Conservation (phyloP, 1,139 yeast species). For the Casaregolazyma lundiana region DNA sequence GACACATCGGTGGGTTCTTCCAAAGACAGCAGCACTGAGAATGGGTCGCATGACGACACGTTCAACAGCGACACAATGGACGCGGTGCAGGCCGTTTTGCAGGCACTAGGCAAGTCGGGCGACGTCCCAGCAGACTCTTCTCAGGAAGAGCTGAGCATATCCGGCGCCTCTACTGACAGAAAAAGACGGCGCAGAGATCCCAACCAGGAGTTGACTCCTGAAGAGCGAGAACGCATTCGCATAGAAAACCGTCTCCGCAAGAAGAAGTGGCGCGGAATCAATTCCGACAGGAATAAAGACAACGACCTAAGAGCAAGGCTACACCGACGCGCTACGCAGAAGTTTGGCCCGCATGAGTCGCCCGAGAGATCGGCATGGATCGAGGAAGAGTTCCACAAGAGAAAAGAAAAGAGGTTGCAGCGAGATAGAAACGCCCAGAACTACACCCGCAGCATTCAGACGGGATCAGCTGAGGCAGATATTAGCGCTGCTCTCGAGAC, state of each 20-base stretch:
- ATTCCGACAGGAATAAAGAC: conserved; percentile 77
- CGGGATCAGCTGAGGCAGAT: conserved; percentile 10
- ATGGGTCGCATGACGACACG: conserved; percentile 4
- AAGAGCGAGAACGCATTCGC: conserved; percentile 54
- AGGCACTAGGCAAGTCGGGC: conserved; percentile 26
- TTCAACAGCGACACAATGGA: conserved; percentile 34
- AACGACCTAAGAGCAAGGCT: conserved; percentile 79
- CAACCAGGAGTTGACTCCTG: conserved; percentile 25
- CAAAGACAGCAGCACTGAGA: background rate
- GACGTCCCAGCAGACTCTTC: conserved; percentile 10
- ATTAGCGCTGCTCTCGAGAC: conserved; percentile 20
- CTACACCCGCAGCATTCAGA: background rate
- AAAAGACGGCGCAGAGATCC: conserved; percentile 7
- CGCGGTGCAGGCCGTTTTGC: conserved; percentile 36
- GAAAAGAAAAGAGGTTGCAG: conserved; percentile 56
- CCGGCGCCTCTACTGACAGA: background rate
- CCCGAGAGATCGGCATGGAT: conserved; percentile 68
- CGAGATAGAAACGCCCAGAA: conserved; percentile 16
- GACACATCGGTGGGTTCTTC: background rate
- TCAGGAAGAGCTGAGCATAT: conserved; percentile 1
- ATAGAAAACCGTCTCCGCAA: conserved; percentile 79
- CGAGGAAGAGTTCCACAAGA: conserved; percentile 61
- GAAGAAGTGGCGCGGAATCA: conserved; percentile 85
- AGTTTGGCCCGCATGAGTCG: conserved; percentile 61
- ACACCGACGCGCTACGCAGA: conserved; percentile 58